Conservation (phyloP, 306 rosid species). For the Dryas octopetala region DNA sequence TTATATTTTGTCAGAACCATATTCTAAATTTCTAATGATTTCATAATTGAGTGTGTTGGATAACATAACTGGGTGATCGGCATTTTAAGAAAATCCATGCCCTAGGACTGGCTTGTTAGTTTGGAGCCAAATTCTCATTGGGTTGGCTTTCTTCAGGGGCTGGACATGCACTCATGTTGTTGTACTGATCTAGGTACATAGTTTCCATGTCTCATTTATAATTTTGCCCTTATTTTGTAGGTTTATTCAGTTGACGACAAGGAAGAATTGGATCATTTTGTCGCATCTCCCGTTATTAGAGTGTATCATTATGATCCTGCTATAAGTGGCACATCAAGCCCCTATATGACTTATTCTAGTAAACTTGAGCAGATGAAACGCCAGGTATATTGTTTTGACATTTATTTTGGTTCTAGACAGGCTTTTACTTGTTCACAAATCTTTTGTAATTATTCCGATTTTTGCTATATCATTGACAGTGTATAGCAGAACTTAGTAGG, state of each 20-base stretch:
- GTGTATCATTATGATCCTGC: constrained; percentile 50
- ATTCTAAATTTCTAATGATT: not conserved
- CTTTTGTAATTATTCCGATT: constrained; percentile 11
- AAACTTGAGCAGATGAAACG: constrained; percentile 57
- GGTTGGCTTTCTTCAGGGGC: not conserved
- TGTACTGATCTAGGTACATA: not conserved
- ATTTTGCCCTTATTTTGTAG: constrained; percentile 40
- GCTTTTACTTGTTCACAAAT: constrained; percentile 14
- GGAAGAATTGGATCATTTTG: constrained; percentile 60
- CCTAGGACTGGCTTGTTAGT: not conserved
- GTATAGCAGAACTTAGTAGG: constrained; percentile 49
- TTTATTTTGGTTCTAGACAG: constrained; percentile 18
- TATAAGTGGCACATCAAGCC: constrained; percentile 34
- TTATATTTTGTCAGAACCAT: not conserved
- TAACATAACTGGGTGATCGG: not conserved
- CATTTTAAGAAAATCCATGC: not conserved
- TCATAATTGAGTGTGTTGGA: not conserved
- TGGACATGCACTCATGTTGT: not conserved
- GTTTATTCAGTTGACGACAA: constrained; percentile 61
- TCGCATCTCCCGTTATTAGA: constrained; percentile 51
- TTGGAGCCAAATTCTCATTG: not conserved
- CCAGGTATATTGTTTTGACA: constrained; percentile 54
- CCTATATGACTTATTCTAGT: constrained; percentile 20
- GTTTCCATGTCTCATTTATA: constrained; percentile 3
- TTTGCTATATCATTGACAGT: constrained; percentile 48